Evolutionary conservation across 495 filamentous ascomycete species (phyloP).

Genomic region (Hypoxylon cercidicola): DNA sequence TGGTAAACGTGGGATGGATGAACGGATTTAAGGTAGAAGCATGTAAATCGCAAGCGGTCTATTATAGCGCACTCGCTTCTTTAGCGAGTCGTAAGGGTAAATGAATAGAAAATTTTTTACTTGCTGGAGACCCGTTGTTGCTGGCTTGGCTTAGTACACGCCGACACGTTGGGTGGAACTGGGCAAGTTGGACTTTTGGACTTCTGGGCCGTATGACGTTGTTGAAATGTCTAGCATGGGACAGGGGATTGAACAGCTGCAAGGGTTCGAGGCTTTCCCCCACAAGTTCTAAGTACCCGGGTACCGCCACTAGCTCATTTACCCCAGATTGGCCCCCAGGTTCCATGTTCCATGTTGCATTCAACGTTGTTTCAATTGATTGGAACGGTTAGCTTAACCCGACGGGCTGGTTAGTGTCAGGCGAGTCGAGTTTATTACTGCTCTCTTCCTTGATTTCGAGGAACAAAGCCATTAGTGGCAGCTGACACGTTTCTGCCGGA

Average conservation of each 20-base stretch:
- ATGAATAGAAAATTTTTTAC: constrained; percentile 1
- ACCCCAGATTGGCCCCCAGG: constrained; percentile 39
- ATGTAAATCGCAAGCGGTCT: no score
- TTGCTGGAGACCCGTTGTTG: constrained; percentile 24
- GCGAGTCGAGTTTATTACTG: constrained; percentile 10
- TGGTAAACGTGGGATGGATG: constrained; percentile 5
- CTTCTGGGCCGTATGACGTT: constrained; percentile 38
- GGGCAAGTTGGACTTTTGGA: background rate
- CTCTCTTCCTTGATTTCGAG: constrained; percentile 9
- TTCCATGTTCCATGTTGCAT: constrained; percentile 11
- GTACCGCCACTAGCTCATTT: constrained; percentile 12
- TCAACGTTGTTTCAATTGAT: constrained; percentile 29
- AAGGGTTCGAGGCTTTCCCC: constrained; percentile 15
- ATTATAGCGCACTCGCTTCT: no score
- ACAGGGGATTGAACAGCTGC: constrained; percentile 4
- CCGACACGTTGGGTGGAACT: constrained; percentile 11
- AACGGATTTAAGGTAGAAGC: background rate
- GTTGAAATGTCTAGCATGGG: constrained; percentile 10
- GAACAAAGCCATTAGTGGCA: background rate
- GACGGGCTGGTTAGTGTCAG: constrained; percentile 6
- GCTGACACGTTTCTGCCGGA: background rate
- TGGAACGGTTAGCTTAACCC: constrained; percentile 21
- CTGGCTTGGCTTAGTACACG: constrained; percentile 21
- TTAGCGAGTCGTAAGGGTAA: no score
- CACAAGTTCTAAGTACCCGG: constrained; percentile 12